Percentiles rank a stretch among this genome's conserved stretches.
These are phyloP conservation scores for Rhynchospora pubera DNA, from an alignment of 176 grass and related monocot genomes.

Conservation along the genomic window DNA sequence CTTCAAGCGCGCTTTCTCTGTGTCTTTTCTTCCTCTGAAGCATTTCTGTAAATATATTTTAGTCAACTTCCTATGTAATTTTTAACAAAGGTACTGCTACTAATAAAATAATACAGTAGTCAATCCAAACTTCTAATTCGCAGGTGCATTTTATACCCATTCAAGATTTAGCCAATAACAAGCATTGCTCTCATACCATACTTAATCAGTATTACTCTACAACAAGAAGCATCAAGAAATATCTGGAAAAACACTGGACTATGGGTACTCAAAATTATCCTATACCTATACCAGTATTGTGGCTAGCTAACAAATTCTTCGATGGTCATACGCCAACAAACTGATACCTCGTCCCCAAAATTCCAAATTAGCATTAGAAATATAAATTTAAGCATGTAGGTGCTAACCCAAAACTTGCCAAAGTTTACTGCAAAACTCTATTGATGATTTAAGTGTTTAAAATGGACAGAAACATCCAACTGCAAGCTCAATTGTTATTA, in stretches of 20 bases:
- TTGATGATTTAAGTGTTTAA: not conserved
- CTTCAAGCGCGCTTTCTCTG: constrained; percentile 44
- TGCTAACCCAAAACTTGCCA: not conserved
- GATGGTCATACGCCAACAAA: not conserved
- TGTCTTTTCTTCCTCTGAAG: constrained; percentile 87
- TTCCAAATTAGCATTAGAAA: not conserved
- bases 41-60: constrained; percentile 91
- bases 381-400: not conserved
- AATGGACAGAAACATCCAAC: not conserved
- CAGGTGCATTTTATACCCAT: not conserved
- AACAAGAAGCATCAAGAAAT: not conserved
- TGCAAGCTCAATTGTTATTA: not conserved
- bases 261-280: not conserved
- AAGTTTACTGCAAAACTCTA: not conserved
- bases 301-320: not conserved
- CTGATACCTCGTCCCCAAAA: not conserved
- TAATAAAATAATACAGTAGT: not conserved
- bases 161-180: not conserved
- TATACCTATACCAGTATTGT: not conserved
- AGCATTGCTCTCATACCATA: not conserved
- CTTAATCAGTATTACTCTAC: not conserved
- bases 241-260: not conserved
- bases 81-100: not conserved
- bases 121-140: not conserved
- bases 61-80: constrained; percentile 42